Conservation (phyloP, 768 basidiomycete species). For the Amanita exitialis region DNA sequence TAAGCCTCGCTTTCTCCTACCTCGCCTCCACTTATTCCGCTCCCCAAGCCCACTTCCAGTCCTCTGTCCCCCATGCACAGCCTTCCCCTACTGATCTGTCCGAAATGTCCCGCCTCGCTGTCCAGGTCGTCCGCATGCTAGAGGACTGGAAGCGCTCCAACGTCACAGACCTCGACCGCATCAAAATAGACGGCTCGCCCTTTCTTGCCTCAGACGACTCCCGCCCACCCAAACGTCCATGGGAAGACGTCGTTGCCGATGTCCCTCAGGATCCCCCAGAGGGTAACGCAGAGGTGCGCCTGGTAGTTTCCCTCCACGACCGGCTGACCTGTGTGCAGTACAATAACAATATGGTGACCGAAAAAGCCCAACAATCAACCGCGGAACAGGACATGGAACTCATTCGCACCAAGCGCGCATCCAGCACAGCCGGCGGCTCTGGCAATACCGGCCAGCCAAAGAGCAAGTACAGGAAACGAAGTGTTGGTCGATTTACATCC, state of each 20-base stretch:
- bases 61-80: constrained; percentile 34
- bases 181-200: constrained; percentile 15
- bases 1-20: constrained; percentile 20
- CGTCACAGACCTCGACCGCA: constrained; percentile 24
- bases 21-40: constrained; percentile 6
- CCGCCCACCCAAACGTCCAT: constrained; percentile 67
- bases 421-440: constrained; percentile 47
- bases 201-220: constrained; percentile 23
- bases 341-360: constrained; percentile 10
- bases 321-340: neutral
- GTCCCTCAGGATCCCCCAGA: constrained; percentile 20
- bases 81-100: constrained; percentile 46
- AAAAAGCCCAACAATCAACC: constrained; percentile 37
- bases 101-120: constrained; percentile 63
- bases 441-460: constrained; percentile 47
- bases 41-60: constrained; percentile 36
- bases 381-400: constrained; percentile 83
- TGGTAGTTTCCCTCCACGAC: neutral
- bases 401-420: constrained; percentile 75
- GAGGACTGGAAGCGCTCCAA: constrained; percentile 46
- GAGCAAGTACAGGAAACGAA: constrained; percentile 78
- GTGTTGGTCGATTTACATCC: constrained; percentile 41
- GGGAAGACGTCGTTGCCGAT: constrained; percentile 62
- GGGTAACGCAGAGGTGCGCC: constrained; percentile 24
- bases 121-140: constrained; percentile 56